These are phyloP conservation scores for Linderniella brevidens DNA, from an alignment of 257 asterid species.

Conservation along the genomic window DNA sequence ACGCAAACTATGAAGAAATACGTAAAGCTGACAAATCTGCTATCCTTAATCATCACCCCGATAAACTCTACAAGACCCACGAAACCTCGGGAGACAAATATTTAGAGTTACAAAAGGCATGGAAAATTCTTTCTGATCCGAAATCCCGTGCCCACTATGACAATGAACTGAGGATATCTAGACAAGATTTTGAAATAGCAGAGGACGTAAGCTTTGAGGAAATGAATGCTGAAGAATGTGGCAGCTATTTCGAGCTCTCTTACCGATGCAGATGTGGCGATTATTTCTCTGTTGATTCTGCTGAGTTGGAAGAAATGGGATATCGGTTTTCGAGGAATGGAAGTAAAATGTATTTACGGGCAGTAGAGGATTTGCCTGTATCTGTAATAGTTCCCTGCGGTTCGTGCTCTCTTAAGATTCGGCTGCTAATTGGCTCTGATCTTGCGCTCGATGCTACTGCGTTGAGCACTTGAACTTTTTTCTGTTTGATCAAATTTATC, in stretches of 20 bases:
- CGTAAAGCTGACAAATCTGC: conserved; percentile 43
- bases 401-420: conserved; percentile 58
- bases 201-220: conserved; percentile 53
- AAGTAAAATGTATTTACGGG: conserved; percentile 17
- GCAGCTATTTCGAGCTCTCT: conserved; percentile 23
- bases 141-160: conserved; percentile 44
- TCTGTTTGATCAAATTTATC: too few relatives aligned
- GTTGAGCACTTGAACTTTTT: conserved; percentile 6
- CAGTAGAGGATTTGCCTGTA: conserved; percentile 17
- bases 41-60: conserved; percentile 55
- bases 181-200: conserved; percentile 35
- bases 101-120: conserved; percentile 43
- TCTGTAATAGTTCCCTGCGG: conserved; percentile 66
- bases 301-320: conserved; percentile 47
- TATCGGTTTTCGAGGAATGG: conserved; percentile 24
- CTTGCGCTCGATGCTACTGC: conserved; percentile 13
- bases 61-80: conserved; percentile 26
- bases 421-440: conserved; percentile 23
- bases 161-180: conserved; percentile 23
- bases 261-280: conserved; percentile 68
- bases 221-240: conserved; percentile 34
- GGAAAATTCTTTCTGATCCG: conserved; percentile 45
- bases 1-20: conserved; percentile 50
- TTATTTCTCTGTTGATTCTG: conserved; percentile 34
- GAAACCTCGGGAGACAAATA: conserved; percentile 22